Base-by-base conservation (phyloP, 768 basidiomycete genomes). In the Austroboletus festivus region DNA sequence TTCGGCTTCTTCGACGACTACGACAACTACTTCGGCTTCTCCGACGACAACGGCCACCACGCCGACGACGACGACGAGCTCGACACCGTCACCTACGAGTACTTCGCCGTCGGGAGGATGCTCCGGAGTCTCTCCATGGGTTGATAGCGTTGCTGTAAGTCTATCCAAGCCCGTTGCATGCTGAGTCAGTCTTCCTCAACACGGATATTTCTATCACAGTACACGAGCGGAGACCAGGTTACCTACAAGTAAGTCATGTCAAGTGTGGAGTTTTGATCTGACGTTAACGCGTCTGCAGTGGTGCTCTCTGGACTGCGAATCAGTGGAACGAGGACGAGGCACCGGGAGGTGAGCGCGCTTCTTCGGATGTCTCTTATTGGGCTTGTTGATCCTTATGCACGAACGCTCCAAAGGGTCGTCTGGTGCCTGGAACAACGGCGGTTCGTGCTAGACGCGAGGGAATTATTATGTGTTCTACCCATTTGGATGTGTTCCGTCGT, bases 391-490 rank as follows among this genome's bases (percentile, higher is more conserved):
- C 10, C 42, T 55, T 23, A 50, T 26, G 10, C 20, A 28, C 26
- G 26, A 5, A 16, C 13, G 33, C 12, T n/a, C n/a, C 24, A 28
- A 43, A 82, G 80, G 75, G 39, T 2, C 69, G 31, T 73, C 75
- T 21, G 77, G 73, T 46, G 80, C 77, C 41, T 85, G 83, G 83
- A 69, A 68, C 40, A 75, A 84, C 56, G 66, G 78, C 58, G 81
- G 82, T 8, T 60, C 74, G 35, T 85, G 83, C 31, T 4, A n/a
- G n/a, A n/a, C n/a, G n/a, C n/a, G n/a, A n/a, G n/a, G n/a, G n/a
- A n/a, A n/a, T n/a, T n/a, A n/a, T n/a, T n/a, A n/a, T n/a, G n/a
- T n/a, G n/a, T n/a, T n/a, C n/a, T n/a, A n/a, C n/a, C n/a, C n/a
- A n/a, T n/a, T n/a, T n/a, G n/a, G n/a, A n/a, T n/a, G n/a, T n/a